Percentiles rank a stretch among this genome's conserved stretches.
Evolutionary conservation across 23 red algal species (phyloP).

Genomic region (Rhodosorus marinus): DNA sequence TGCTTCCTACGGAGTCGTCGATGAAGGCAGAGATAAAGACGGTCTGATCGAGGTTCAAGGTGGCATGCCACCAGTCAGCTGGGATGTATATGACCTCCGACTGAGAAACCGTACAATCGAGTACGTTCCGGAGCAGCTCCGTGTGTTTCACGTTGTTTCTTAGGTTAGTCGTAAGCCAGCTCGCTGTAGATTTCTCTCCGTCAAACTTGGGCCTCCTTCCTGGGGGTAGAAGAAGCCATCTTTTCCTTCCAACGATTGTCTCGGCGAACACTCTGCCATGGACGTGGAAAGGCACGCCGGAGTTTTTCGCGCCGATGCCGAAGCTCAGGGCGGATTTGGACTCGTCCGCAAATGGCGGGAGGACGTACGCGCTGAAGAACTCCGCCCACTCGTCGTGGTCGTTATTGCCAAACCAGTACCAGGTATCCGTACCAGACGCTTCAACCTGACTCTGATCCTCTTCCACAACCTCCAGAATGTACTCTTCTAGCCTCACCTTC

Average conservation of each 20-base stretch:
- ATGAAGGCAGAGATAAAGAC: neutral
- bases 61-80: neutral
- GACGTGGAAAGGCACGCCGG: neutral
- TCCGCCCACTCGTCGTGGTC: neutral
- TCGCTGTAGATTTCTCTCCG: neutral
- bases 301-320: neutral
- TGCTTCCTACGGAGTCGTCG: too few relatives aligned
- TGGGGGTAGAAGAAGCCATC: neutral
- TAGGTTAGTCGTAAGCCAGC: neutral
- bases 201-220: neutral
- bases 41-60: neutral
- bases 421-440: neutral
- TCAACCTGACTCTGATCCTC: neutral
- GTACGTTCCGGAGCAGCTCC: neutral
- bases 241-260: neutral
- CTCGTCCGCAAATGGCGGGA: neutral
- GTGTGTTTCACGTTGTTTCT: neutral
- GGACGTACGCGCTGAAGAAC: neutral
- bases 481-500: neutral
- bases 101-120: neutral
- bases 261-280: neutral
- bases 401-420: neutral
- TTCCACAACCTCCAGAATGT: neutral
- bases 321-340: neutral
- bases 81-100: neutral